Evolutionary conservation across 768 basidiomycete species (phyloP).

Genomic region (Psilocybe sp.): DNA sequence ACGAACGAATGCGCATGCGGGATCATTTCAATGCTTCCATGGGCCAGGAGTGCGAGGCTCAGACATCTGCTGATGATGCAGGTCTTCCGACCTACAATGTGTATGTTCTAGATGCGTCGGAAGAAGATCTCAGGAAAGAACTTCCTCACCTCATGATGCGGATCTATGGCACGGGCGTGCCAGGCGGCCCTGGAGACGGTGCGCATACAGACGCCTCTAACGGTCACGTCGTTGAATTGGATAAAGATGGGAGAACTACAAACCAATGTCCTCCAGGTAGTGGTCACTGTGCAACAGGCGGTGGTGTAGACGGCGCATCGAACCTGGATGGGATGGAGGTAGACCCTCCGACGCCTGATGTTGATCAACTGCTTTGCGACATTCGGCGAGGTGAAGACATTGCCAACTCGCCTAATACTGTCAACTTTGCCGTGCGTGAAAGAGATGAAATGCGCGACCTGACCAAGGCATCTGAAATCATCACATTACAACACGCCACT

Average conservation of each 20-base stretch:
- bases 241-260: slow-evolving; percentile 16
- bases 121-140: slow-evolving; percentile 38
- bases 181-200: slow-evolving; percentile 24
- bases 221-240: slow-evolving; percentile 32
- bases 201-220: slow-evolving; percentile 42
- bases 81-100: slow-evolving; percentile 65
- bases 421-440: slow-evolving; percentile 82
- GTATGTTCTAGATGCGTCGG: slow-evolving; percentile 65
- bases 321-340: slow-evolving; percentile 19
- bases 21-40: slow-evolving; percentile 1
- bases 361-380: neutral
- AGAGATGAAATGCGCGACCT: slow-evolving; percentile 88
- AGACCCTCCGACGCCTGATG: slow-evolving; percentile 15
- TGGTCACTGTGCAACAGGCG: slow-evolving; percentile 10
- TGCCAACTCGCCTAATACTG: slow-evolving; percentile 48
- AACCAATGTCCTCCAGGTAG: slow-evolving; percentile 3
- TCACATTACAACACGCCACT: slow-evolving; percentile 38
- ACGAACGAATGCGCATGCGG: slow-evolving; percentile 40
- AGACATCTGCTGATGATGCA: neutral
- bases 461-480: slow-evolving; percentile 79
- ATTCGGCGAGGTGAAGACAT: slow-evolving; percentile 10
- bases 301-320: slow-evolving; percentile 21
- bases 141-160: slow-evolving; percentile 55
- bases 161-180: slow-evolving; percentile 38
- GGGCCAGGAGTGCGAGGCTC: slow-evolving; percentile 1